phyloP scores from a whole-genome alignment of 2,329 filamentous ascomycete species.

The Nemania diffusa region DNA sequence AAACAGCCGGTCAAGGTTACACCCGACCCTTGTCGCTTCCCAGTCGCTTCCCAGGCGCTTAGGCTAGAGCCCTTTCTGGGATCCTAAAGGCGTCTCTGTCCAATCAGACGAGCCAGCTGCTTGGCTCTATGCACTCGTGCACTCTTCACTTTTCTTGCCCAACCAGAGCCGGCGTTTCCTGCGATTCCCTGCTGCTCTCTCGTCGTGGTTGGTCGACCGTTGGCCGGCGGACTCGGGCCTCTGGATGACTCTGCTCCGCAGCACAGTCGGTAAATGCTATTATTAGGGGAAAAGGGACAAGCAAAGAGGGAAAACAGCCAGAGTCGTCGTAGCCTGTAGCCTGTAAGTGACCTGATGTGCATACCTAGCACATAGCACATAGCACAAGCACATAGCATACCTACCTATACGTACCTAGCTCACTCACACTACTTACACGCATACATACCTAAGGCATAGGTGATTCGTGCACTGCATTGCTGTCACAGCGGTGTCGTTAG shows the following conservation, averaged over 20 bases:
- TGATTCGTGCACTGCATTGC: conserved; percentile 40
- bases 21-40: conserved; percentile 41
- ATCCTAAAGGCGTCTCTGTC: conserved; percentile 36
- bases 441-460: neutral
- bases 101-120: conserved; percentile 41
- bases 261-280: conserved; percentile 43
- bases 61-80: conserved; percentile 45
- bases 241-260: conserved; percentile 32
- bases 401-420: too few species aligned
- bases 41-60: conserved; percentile 47
- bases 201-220: conserved; percentile 41
- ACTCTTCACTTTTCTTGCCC: conserved; percentile 45
- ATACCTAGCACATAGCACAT: too few species aligned
- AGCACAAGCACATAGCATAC: too few species aligned
- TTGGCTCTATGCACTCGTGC: conserved; percentile 40
- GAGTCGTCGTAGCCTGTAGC: conserved; percentile 3
- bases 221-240: conserved; percentile 37
- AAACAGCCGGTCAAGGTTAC: conserved; percentile 41
- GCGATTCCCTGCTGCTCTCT: conserved; percentile 41
- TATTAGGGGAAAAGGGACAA: conserved; percentile 43
- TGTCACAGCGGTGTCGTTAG: conserved; percentile 40
- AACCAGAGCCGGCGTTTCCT: conserved; percentile 45
- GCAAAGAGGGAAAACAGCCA: conserved; percentile 25
- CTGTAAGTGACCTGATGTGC: conserved; percentile 38
- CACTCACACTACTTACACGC: too few species aligned